Percentiles rank a stretch among this genome's conserved stretches.
phyloP scores from a whole-genome alignment of 352 stramenopile genomes.

The Albugo laibachii region DNA sequence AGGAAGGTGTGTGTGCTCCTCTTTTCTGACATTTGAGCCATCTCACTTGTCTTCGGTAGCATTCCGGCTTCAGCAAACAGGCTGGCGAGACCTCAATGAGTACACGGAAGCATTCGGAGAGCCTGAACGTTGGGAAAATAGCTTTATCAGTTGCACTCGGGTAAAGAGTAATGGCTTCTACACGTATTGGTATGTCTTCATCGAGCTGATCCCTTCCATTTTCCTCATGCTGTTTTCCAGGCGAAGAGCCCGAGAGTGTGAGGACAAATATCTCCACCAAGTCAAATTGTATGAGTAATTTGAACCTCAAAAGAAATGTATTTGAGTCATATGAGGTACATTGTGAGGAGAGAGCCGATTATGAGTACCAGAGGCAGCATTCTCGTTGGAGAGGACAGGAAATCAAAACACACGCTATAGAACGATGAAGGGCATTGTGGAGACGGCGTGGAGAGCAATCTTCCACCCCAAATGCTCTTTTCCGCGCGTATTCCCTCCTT shows the following conservation, averaged over 20 bases:
- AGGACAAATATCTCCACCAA: constrained; percentile 63
- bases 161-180: constrained; percentile 72
- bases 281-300: constrained; percentile 66
- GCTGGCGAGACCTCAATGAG: constrained; percentile 58
- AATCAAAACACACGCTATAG: background rate
- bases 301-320: constrained; percentile 6
- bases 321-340: constrained; percentile 7
- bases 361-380: no score
- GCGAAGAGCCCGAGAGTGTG: constrained; percentile 44
- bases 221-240: constrained; percentile 5
- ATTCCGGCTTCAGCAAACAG: constrained; percentile 49
- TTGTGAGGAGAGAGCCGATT: background rate
- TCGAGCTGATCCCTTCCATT: background rate
- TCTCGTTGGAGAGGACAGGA: no score
- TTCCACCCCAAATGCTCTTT: constrained; percentile 46
- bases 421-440: background rate
- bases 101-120: constrained; percentile 62
- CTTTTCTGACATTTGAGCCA: background rate
- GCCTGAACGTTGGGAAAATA: constrained; percentile 50
- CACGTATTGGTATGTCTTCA: constrained; percentile 39
- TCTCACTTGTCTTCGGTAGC: constrained; percentile 8
- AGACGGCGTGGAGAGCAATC: background rate
- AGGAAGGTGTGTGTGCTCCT: constrained; percentile 19
- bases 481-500: constrained; percentile 32
- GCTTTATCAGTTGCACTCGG: constrained; percentile 53